These are phyloP conservation scores for Trichophaea hybrida DNA, from an alignment of 2,329 filamentous ascomycete species.

Conservation along the genomic window DNA sequence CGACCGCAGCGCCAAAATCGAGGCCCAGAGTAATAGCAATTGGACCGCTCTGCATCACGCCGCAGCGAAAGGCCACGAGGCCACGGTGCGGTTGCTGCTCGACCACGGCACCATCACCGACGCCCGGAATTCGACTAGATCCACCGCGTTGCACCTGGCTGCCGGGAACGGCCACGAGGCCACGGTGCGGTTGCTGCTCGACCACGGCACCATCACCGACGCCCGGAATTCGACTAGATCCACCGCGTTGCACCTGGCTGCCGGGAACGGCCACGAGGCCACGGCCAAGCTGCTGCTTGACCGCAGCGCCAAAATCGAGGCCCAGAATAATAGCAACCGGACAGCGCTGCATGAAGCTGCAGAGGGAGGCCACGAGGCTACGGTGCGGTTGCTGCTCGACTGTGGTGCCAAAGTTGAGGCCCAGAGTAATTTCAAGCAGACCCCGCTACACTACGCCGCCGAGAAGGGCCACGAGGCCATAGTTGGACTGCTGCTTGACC, in stretches of 20 bases:
- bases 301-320: background rate
- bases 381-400: background rate
- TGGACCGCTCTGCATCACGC: background rate
- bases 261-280: background rate
- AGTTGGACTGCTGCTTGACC: background rate
- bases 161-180: background rate
- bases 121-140: background rate
- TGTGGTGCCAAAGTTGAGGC: background rate
- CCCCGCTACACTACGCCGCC: background rate
- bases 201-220: background rate
- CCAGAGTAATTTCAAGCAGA: background rate
- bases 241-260: background rate
- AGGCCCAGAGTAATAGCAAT: background rate
- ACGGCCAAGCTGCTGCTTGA: background rate
- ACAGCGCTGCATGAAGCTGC: background rate
- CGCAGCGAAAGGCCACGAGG: background rate
- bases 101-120: background rate
- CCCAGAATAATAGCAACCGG: background rate
- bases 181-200: background rate
- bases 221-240: background rate
- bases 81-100: background rate
- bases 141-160: background rate
- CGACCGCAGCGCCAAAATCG: background rate
- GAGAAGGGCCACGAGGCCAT: background rate
- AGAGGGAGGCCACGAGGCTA: background rate